Conservation (phyloP, 1,284 basidiomycete genomes). For the Omphalotus olearius region DNA sequence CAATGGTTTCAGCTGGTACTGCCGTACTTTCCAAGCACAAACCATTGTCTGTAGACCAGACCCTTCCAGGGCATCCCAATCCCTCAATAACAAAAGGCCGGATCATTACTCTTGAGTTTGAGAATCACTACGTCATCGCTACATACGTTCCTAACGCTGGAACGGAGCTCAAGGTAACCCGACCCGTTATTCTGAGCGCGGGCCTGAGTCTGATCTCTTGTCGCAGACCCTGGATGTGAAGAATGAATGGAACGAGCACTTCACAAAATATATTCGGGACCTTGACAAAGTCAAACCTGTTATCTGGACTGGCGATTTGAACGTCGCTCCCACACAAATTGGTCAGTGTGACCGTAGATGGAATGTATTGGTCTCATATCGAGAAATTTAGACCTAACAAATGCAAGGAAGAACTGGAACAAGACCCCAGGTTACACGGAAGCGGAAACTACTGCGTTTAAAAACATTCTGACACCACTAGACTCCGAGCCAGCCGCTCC, state of each 20-base stretch:
- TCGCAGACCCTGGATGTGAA: conserved; percentile 67
- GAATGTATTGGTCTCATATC: neutral
- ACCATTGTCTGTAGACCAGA: conserved; percentile 62
- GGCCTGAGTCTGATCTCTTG: neutral
- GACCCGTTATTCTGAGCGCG: neutral
- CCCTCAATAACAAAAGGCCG: conserved; percentile 62
- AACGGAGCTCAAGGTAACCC: conserved; percentile 63
- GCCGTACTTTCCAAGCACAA: conserved; percentile 79
- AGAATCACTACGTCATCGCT: conserved; percentile 66
- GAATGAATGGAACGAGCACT: conserved; percentile 74
- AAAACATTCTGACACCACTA: conserved; percentile 55
- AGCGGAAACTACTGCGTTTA: conserved; percentile 70
- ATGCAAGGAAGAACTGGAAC: conserved; percentile 72
- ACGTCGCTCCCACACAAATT: conserved; percentile 75
- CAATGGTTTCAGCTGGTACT: conserved; percentile 57
- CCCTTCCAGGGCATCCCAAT: conserved; percentile 71
- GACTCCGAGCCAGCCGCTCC: conserved; percentile 21
- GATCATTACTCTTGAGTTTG: conserved; percentile 81
- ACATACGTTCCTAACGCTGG: conserved; percentile 92
- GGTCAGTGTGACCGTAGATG: conserved; percentile 34
- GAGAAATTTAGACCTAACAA: conserved; percentile 49
- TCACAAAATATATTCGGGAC: conserved; percentile 66
- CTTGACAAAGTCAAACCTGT: conserved; percentile 79
- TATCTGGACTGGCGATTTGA: conserved; percentile 88
- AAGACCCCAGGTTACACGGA: conserved; percentile 80